Base-by-base conservation (phyloP, 345 rosid species). In the Lepidium didymum region DNA sequence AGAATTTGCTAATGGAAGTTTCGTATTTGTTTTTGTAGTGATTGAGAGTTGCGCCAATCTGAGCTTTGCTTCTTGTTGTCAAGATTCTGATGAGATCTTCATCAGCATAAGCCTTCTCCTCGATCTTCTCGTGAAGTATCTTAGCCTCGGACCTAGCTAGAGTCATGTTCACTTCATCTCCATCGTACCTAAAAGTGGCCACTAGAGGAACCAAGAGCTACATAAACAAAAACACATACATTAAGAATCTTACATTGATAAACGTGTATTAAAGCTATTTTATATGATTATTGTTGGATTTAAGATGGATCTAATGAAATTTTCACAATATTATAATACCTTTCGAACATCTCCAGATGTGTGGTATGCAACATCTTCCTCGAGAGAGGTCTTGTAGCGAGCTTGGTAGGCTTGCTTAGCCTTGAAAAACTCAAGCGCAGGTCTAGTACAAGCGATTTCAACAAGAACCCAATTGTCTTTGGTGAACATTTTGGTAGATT, bases 331-430 rank as follows among this genome's bases (percentile, higher is more conserved):
- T 47, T 6, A 50, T 5, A 25, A 12, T 72, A 87, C 98, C 96
- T 92, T 92, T 75, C 90, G 87, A 77, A 72, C 74, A 53, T 89
- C 92, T 55, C 98, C 95, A 13, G 78, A 77, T 40, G 92, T 82
- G 80, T 89, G 94, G 52, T 86, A 55, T 10, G 96, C 96, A 27
- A 92, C 92, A 81, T 92, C 98, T 69, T 92, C 98, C 78, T 92
- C 96, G 0, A 92, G 82, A 16, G 95, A 92, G 69, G 77, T 86
- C 88, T 89, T 87, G 65, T 80, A 85, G 31, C 88, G 89, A 68
- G 85, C 80, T 68, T 89, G 96, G 50, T 92, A 89, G 16, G 96
- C 88, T 67, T 86, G 89, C 74, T 87, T 87, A 25, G 41, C 85
- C 42, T 74, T 80, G 41, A 87, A 81, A 11, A 92, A 74, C 23